phyloP scores from a whole-genome alignment of 805 yeast species.

The Kodamaea jinghongensis region DNA sequence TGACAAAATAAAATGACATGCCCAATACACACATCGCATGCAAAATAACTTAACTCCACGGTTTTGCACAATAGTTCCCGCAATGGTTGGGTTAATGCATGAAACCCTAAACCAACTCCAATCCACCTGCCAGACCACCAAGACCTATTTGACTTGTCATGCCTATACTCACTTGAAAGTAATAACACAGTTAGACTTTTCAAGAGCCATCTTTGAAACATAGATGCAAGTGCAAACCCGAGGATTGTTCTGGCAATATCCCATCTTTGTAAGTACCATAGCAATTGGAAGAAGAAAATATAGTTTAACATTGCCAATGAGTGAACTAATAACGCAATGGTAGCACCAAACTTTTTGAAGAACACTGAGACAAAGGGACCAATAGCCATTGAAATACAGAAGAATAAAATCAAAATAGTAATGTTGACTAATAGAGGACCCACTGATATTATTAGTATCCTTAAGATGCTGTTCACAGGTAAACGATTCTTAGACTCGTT shows the following conservation, averaged over 20 bases:
- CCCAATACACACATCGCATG: constrained; percentile 59
- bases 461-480: constrained; percentile 41
- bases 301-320: constrained; percentile 51
- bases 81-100: constrained; percentile 57
- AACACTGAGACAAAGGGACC: constrained; percentile 52
- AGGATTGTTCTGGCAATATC: constrained; percentile 56
- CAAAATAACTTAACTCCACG: constrained; percentile 65
- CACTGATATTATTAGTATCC: constrained; percentile 43
- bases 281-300: constrained; percentile 53
- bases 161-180: constrained; percentile 61
- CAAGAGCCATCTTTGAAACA: constrained; percentile 58
- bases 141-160: constrained; percentile 59
- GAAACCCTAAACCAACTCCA: constrained; percentile 60
- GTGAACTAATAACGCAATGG: constrained; percentile 58
- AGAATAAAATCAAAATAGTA: constrained; percentile 36
- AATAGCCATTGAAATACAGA: constrained; percentile 42
- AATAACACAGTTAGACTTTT: constrained; percentile 47
- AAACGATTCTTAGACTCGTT: constrained; percentile 35
- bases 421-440: constrained; percentile 50
- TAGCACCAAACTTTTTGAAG: constrained; percentile 45
- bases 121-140: constrained; percentile 80
- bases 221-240: constrained; percentile 56
- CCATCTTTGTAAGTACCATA: constrained; percentile 71
- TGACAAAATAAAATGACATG: constrained; percentile 58
- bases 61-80: constrained; percentile 64